phyloP scores from a whole-genome alignment of 75 land plant species.

The Picea glauca region DNA sequence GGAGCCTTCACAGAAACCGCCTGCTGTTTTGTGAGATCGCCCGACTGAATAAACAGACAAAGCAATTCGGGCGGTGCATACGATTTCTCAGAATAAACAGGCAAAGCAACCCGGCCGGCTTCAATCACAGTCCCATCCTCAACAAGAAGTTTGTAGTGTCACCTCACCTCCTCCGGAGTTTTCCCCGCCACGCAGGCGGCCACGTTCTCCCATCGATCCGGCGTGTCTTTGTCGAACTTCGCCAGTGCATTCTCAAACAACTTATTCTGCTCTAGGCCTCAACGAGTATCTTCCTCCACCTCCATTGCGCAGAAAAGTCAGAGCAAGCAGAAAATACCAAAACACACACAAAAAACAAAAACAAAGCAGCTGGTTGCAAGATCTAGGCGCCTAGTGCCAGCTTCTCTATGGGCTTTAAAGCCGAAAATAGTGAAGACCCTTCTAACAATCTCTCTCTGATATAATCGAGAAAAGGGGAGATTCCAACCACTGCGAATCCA shows the following conservation, averaged over 20 bases:
- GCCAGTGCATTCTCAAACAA: conserved; percentile 70
- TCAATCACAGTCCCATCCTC: conserved; percentile 47
- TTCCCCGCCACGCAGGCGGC: conserved; percentile 71
- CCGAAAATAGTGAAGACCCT: too few species aligned
- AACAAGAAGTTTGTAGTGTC: conserved; percentile 42
- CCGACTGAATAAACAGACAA: background rate
- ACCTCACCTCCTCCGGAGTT: conserved; percentile 49
- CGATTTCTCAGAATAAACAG: conserved; percentile 18
- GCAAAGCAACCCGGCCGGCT: conserved; percentile 31
- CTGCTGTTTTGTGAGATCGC: background rate
- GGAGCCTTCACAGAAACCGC: too few species aligned
- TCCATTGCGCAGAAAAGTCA: background rate
- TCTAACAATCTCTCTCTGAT: too few species aligned
- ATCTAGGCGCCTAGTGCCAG: too few species aligned
- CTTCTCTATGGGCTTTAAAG: too few species aligned
- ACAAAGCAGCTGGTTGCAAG: too few species aligned
- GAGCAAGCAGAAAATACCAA: background rate
- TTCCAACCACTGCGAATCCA: background rate
- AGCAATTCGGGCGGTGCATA: background rate
- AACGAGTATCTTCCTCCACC: conserved; percentile 11
- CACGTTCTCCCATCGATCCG: conserved; percentile 63
- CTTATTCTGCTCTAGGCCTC: conserved; percentile 67
- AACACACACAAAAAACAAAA: too few species aligned
- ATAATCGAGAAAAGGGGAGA: background rate
- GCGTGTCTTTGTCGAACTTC: conserved; percentile 37